Evolutionary conservation across 805 yeast species (phyloP).

Genomic region (Candida oleophila): DNA sequence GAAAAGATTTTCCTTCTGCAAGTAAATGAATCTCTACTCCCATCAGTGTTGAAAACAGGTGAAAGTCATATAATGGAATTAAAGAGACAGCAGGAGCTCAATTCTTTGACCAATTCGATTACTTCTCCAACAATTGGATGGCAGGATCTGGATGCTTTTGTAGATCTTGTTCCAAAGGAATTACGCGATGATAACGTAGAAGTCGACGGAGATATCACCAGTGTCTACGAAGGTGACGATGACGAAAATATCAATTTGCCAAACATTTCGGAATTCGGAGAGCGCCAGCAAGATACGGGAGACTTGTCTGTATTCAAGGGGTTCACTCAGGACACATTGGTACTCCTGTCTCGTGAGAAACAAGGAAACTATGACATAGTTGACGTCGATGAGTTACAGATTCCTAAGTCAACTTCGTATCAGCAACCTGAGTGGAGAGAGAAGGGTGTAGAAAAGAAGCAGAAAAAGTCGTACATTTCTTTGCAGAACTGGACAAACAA

Average conservation of each 20-base stretch:
- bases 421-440: conserved; percentile 6
- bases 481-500: conserved; percentile 33
- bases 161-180: conserved; percentile 1
- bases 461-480: conserved; percentile 19
- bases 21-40: conserved; percentile 30
- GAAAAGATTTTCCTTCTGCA: conserved; percentile 28
- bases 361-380: background rate
- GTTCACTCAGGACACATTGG: conserved; percentile 22
- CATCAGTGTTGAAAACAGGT: conserved; percentile 32
- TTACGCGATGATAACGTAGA: background rate
- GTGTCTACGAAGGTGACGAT: conserved; percentile 6
- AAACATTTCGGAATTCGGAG: conserved; percentile 23
- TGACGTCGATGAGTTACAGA: background rate
- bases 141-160: background rate
- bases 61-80: conserved; percentile 30
- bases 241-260: conserved; percentile 17
- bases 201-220: background rate
- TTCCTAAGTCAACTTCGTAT: background rate
- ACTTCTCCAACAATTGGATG: background rate
- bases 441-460: conserved; percentile 5
- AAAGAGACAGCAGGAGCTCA: conserved; percentile 14
- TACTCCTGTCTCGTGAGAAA: background rate
- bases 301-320: conserved; percentile 18
- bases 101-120: background rate
- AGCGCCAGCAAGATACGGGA: conserved; percentile 8